Conservation (phyloP, 176 grass and related monocot genomes). For the Microstegium vimineum region DNA sequence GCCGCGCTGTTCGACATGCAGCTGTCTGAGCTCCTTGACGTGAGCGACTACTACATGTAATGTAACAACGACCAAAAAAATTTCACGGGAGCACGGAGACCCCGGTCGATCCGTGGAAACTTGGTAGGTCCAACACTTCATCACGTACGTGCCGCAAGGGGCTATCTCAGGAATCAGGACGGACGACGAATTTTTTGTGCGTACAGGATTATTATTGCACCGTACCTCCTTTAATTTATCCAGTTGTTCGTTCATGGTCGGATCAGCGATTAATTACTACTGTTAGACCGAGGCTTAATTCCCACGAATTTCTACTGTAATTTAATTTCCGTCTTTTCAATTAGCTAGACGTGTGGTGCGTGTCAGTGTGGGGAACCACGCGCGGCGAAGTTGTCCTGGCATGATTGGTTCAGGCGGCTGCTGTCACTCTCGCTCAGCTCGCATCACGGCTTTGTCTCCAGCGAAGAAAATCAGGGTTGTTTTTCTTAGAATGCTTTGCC, state of each 20-base stretch:
- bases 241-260: neutral
- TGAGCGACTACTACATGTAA: constrained; percentile 59
- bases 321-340: neutral
- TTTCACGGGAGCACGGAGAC: constrained; percentile 4
- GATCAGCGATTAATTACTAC: neutral
- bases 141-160: constrained; percentile 2
- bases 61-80: constrained; percentile 10
- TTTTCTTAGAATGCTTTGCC: constrained; percentile 39
- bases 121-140: neutral
- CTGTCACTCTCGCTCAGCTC: constrained; percentile 32
- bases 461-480: constrained; percentile 48
- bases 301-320: neutral
- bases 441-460: constrained; percentile 33
- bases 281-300: constrained; percentile 31
- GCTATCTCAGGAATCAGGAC: neutral
- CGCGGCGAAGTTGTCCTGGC: constrained; percentile 19
- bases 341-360: neutral
- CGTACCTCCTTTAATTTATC: neutral
- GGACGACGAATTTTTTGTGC: constrained; percentile 29
- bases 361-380: constrained; percentile 28
- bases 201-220: constrained; percentile 32
- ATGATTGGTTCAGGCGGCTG: constrained; percentile 26
- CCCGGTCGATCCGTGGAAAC: neutral
- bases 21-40: constrained; percentile 45
- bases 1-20: constrained; percentile 42